Evolutionary conservation across 345 rosid species (phyloP).

Genomic region (Populus davidiana): DNA sequence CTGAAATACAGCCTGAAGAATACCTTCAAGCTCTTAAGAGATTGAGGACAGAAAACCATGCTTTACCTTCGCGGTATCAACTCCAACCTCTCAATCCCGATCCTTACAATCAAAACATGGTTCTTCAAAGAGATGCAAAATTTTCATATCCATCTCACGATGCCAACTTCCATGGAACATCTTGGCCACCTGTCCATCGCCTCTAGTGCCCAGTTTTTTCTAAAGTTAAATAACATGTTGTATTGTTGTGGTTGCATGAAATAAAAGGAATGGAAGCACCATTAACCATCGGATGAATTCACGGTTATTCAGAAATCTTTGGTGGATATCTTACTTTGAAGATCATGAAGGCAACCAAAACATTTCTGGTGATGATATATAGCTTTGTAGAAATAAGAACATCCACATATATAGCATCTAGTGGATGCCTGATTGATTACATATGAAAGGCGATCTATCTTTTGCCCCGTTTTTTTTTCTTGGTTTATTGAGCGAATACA

Average conservation of each 20-base stretch:
- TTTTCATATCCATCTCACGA: conserved; percentile 10
- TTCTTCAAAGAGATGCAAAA: conserved; percentile 13
- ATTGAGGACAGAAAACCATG: conserved; percentile 21
- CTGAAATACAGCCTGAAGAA: conserved; percentile 27
- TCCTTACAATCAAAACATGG: conserved; percentile 6
- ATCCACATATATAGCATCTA: no score
- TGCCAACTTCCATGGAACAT: conserved; percentile 28
- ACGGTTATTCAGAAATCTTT: neutral
- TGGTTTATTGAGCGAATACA: neutral
- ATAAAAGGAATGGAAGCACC: neutral
- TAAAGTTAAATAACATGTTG: neutral
- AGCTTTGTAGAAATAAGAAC: neutral
- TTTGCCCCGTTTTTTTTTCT: neutral
- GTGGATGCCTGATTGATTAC: neutral
- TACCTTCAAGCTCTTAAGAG: conserved; percentile 24
- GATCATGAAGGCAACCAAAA: neutral
- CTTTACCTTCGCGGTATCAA: conserved; percentile 6
- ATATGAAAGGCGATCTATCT: neutral
- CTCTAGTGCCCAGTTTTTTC: conserved; percentile 32
- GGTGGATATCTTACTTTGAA: neutral
- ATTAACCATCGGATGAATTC: neutral
- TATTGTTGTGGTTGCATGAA: neutral
- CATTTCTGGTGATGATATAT: neutral
- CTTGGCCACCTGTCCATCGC: conserved; percentile 24
- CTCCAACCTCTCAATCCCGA: conserved; percentile 10